Conservation (phyloP, 2,329 filamentous ascomycete genomes). For the Fusarium brevicatenulatum region DNA sequence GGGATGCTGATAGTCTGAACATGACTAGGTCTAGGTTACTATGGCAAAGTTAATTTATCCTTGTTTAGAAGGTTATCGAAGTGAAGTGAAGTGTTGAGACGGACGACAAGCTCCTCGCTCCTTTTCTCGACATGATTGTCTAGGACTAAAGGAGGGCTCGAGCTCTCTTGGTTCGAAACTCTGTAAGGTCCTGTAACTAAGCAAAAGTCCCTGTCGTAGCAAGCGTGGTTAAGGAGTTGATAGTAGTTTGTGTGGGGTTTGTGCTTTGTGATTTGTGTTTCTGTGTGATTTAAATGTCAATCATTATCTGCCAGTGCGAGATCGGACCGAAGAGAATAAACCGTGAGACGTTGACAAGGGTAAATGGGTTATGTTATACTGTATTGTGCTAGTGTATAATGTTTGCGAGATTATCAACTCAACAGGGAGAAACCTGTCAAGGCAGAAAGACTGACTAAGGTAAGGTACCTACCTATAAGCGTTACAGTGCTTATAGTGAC, state of each 20-base stretch:
- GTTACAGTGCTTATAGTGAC: neutral
- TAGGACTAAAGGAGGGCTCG: neutral
- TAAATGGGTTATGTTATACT: slow-evolving; percentile 9
- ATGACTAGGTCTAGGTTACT: slow-evolving; percentile 8
- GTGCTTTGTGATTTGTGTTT: slow-evolving; percentile 5
- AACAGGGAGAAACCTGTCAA: neutral
- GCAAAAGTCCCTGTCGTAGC: neutral
- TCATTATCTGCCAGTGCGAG: slow-evolving; percentile 24
- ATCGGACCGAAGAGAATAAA: slow-evolving; percentile 31
- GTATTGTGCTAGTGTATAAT: neutral
- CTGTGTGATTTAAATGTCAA: slow-evolving; percentile 26
- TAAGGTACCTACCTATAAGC: neutral
- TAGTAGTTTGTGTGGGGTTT: slow-evolving; percentile 19
- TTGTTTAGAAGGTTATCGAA: slow-evolving; percentile 1
- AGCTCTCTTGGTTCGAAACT: slow-evolving; percentile 10
- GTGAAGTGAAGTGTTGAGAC: neutral
- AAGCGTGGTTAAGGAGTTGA: neutral
- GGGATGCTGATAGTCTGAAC: neutral
- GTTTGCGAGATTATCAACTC: slow-evolving; percentile 7
- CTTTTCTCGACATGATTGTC: neutral
- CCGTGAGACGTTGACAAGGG: slow-evolving; percentile 13
- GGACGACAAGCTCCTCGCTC: neutral
- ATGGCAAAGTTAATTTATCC: neutral
- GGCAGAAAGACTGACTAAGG: too few relatives aligned
- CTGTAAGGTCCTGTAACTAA: neutral